Percentiles rank a stretch among this genome's conserved stretches.
These are phyloP conservation scores for Neobulgaria alba DNA, from an alignment of 2,329 filamentous ascomycete species.

Conservation along the genomic window DNA sequence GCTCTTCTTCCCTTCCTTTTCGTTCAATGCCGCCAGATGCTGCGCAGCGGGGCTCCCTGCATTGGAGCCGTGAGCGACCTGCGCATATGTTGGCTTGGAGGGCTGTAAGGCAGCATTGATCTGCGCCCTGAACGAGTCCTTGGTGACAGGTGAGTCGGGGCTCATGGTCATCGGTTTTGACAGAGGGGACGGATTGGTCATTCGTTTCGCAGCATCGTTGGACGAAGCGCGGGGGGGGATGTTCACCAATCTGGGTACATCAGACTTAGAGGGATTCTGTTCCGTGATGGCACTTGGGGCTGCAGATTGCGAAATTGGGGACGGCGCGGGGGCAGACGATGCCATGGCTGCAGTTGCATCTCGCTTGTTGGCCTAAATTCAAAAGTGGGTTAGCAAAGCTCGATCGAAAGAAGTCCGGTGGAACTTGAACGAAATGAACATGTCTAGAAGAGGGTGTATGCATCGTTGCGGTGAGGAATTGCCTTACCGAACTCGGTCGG, in stretches of 20 bases:
- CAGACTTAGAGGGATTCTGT: slow-evolving; percentile 40
- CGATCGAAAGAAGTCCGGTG: slow-evolving; percentile 25
- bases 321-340: slow-evolving; percentile 36
- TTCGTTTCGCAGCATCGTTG: slow-evolving; percentile 51
- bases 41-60: slow-evolving; percentile 58
- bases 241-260: slow-evolving; percentile 46
- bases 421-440: slow-evolving; percentile 21
- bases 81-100: slow-evolving; percentile 24
- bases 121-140: slow-evolving; percentile 33
- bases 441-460: slow-evolving; percentile 8
- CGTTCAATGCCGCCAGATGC: slow-evolving; percentile 78
- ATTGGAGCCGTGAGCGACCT: slow-evolving; percentile 28
- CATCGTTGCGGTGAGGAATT: slow-evolving; percentile 14
- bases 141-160: slow-evolving; percentile 37
- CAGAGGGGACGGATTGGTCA: slow-evolving; percentile 61
- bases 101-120: slow-evolving; percentile 28
- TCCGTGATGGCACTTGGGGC: slow-evolving; percentile 29
- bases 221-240: slow-evolving; percentile 55
- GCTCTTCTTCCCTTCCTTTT: slow-evolving; percentile 71
- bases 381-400: background rate
- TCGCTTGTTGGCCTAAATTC: slow-evolving; percentile 50
- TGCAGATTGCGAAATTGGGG: slow-evolving; percentile 28
- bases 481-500: slow-evolving; percentile 58
- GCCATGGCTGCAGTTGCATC: slow-evolving; percentile 37
- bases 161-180: slow-evolving; percentile 62